Percentiles rank a stretch among this genome's conserved stretches.
Conservation (phyloP, 345 rosid genomes). For the Iberis pinnata region DNA sequence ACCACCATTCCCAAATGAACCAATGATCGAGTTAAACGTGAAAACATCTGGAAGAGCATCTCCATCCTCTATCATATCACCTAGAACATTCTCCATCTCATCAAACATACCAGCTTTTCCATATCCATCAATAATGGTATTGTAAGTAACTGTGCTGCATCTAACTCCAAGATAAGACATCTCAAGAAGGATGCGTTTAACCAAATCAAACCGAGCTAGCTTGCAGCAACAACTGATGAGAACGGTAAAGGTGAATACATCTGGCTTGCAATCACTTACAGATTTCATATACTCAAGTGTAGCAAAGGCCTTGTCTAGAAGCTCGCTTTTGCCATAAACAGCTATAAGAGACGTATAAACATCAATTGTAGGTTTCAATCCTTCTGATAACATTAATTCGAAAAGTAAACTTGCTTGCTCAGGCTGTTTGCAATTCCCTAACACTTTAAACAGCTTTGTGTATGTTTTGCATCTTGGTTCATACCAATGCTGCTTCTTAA, state of each 20-base stretch:
- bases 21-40: slow-evolving; percentile 63
- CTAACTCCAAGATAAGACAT: slow-evolving; percentile 65
- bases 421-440: slow-evolving; percentile 66
- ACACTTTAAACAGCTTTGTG: slow-evolving; percentile 61
- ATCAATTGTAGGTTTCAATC: slow-evolving; percentile 62
- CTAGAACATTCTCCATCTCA: slow-evolving; percentile 56
- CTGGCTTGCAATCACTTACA: slow-evolving; percentile 58
- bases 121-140: slow-evolving; percentile 66
- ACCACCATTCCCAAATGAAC: slow-evolving; percentile 59
- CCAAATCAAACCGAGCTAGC: slow-evolving; percentile 43
- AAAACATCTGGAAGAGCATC: slow-evolving; percentile 57
- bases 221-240: slow-evolving; percentile 54
- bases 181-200: slow-evolving; percentile 48
- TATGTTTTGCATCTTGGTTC: slow-evolving; percentile 63
- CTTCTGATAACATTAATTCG: slow-evolving; percentile 58
- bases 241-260: slow-evolving; percentile 61
- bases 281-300: slow-evolving; percentile 66
- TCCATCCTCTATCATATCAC: slow-evolving; percentile 61
- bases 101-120: slow-evolving; percentile 68
- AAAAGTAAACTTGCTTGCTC: slow-evolving; percentile 63
- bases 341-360: slow-evolving; percentile 69
- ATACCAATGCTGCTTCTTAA: slow-evolving; percentile 76
- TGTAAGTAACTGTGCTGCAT: slow-evolving; percentile 54
- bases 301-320: slow-evolving; percentile 46
- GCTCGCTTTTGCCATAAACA: slow-evolving; percentile 59